Evolutionary conservation across 1,284 basidiomycete species (phyloP), one percentile per base, ranked within the genome.

Genomic region (Sporisorium iseilematis-ciliati): DNA sequence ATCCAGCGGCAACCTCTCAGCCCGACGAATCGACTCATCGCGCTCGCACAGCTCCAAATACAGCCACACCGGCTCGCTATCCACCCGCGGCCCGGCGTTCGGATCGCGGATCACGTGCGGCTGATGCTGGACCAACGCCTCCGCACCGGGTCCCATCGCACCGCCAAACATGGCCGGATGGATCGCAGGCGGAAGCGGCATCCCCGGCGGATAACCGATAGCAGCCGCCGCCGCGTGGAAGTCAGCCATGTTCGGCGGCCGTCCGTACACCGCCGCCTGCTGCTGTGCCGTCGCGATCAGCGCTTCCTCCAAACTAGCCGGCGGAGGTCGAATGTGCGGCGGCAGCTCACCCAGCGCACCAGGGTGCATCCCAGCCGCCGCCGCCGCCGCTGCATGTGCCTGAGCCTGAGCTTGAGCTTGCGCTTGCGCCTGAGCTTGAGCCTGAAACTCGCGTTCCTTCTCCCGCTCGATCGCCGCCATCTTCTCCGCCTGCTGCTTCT

Each of bases 21-120:
- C 55, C 16, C 78, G 43, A 16, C 62, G 48, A 18, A 71, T 48
- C 20, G 75, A 75, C 46, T 81, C 79, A 45, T 78, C 70, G 35
- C 74, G 67, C 57, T 82, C 82, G 51, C 80, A 80, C 18, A 75
- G 72, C 57, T 84, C 82, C 18, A 85, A 60, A 31, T 81, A 81
- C 50, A 81, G 69, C 82, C 83, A 84, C 2, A 85, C 83, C 0
- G 79, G 78, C 60, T 84, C 82, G 43, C 75, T 81, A 49, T 84
- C 82, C 20, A 85, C 82, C 3, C 82, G 64, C 2, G 82, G 82
- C 8, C 82, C 82, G 0, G 80, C 73, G 20, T 76, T 76, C 6
- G 68, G 74, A 42, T 76, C 74, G 12, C 74, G 53, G 3, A 71
- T 50, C 21, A 75, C 67, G 41, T 70, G 72, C 25, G 72, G 61